Percentiles rank a stretch among this genome's conserved stretches.
phyloP scores from a whole-genome alignment of 2,329 filamentous ascomycete species.

The Rhytidhysteron rufulum region DNA sequence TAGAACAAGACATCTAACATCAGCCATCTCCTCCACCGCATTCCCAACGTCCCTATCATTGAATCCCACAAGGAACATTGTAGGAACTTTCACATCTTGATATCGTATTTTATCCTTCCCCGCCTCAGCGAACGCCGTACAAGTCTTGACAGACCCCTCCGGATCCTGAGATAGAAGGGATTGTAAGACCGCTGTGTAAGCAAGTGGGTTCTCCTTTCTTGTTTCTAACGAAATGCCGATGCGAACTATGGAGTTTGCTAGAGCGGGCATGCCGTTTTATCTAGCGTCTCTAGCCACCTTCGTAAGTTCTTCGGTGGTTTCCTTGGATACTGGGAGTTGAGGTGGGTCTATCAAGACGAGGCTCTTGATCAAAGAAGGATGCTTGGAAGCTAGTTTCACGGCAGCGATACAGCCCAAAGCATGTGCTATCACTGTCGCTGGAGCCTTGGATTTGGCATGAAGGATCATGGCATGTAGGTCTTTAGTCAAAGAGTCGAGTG shows the following conservation, averaged over 20 bases:
- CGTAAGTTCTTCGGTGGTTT: conserved; percentile 23
- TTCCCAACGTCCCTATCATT: conserved; percentile 42
- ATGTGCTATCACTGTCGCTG: conserved; percentile 48
- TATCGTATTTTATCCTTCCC: conserved; percentile 15
- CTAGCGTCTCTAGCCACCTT: conserved; percentile 41
- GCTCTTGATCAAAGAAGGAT: conserved; percentile 40
- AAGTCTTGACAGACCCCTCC: conserved; percentile 55
- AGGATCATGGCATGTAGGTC: conserved; percentile 43
- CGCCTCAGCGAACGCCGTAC: conserved; percentile 45
- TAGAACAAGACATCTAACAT: conserved; percentile 30
- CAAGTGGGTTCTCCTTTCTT: conserved; percentile 38
- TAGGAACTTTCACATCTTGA: conserved; percentile 14
- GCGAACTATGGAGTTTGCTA: conserved; percentile 39
- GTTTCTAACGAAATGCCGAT: conserved; percentile 37
- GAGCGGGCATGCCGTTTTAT: conserved; percentile 41
- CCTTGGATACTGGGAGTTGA: conserved; percentile 42
- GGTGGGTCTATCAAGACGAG: conserved; percentile 49
- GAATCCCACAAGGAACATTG: conserved; percentile 43
- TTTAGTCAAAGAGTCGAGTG: conserved; percentile 41
- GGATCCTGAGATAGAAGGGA: conserved; percentile 48
- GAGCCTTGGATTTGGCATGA: conserved; percentile 23
- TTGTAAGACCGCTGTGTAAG: conserved; percentile 39
- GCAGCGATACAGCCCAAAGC: conserved; percentile 52
- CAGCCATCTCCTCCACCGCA: conserved; percentile 24
- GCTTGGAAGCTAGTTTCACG: conserved; percentile 36